Conservation (phyloP, 139 green algal genomes). For the Nannochloris sp. region DNA sequence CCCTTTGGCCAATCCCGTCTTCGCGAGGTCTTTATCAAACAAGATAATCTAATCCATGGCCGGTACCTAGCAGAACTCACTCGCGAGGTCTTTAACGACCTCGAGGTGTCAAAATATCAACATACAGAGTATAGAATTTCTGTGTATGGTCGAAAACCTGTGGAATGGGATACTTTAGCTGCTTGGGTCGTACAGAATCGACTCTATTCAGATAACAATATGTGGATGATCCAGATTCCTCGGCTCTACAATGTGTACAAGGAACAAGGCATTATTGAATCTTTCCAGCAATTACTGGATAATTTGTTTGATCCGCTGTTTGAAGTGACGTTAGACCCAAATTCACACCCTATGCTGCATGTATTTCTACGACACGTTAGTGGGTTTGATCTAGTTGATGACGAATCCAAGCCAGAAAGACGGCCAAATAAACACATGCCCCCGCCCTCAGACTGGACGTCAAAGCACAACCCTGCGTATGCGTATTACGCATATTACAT, state of each 20-base stretch:
- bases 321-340: constrained; percentile 92
- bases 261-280: constrained; percentile 64
- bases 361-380: constrained; percentile 82
- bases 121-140: constrained; percentile 85
- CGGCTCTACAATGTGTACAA: constrained; percentile 98
- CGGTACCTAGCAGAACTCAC: constrained; percentile 96
- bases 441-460: constrained; percentile 61
- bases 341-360: constrained; percentile 93
- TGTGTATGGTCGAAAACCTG: constrained; percentile 79
- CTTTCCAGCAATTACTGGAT: constrained; percentile 87
- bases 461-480: constrained; percentile 82
- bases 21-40: constrained; percentile 99
- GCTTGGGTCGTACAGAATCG: constrained; percentile 94
- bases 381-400: constrained; percentile 99
- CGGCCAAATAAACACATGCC: constrained; percentile 92
- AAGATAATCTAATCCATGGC: constrained; percentile 92
- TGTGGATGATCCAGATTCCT: constrained; percentile 97
- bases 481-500: constrained; percentile 97
- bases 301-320: constrained; percentile 99
- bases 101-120: constrained; percentile 88
- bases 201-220: constrained; percentile 89
- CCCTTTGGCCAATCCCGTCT: constrained; percentile 93
- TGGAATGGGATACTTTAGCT: constrained; percentile 96
- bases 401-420: constrained; percentile 96
- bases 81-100: constrained; percentile 79